A percentile compares a stretch with the other conserved stretches of the same genome.
Conservation (phyloP, 306 rosid species). For the Macrotyloma uniflorum region DNA sequence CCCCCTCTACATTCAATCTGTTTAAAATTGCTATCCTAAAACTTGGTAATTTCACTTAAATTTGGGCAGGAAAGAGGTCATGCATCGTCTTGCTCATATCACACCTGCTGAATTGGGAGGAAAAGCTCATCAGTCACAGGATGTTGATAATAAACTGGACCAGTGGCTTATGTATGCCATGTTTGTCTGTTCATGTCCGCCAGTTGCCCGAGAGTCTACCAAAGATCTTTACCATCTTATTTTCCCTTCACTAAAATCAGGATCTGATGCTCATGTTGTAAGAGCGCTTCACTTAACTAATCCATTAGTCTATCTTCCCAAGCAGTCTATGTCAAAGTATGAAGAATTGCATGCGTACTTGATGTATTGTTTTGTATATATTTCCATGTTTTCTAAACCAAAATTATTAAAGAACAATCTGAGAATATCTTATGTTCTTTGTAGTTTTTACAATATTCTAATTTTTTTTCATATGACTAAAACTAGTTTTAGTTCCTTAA, state of each 20-base stretch:
- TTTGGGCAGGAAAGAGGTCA: slow-evolving; percentile 81
- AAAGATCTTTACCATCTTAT: slow-evolving; percentile 92
- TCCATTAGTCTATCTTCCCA: slow-evolving; percentile 24
- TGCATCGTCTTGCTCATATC: slow-evolving; percentile 92
- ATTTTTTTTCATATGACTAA: slow-evolving; percentile 16
- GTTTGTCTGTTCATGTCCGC: slow-evolving; percentile 96
- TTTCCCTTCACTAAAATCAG: slow-evolving; percentile 90
- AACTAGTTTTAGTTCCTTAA: slow-evolving; percentile 23
- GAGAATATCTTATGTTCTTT: slow-evolving; percentile 14
- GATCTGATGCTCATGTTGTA: slow-evolving; percentile 87
- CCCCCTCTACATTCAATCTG: background rate
- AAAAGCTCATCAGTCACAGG: slow-evolving; percentile 92
- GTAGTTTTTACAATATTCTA: background rate
- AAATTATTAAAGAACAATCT: slow-evolving; percentile 4
- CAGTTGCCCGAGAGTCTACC: slow-evolving; percentile 76
- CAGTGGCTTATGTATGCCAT: slow-evolving; percentile 99
- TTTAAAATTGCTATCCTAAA: slow-evolving; percentile 23
- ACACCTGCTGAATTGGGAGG: slow-evolving; percentile 97
- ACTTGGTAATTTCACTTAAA: slow-evolving; percentile 32
- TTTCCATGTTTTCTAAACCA: slow-evolving; percentile 9
- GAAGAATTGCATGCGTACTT: slow-evolving; percentile 24
- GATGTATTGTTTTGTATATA: slow-evolving; percentile 5
- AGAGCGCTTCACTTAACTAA: slow-evolving; percentile 47
- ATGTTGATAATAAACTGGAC: slow-evolving; percentile 91
- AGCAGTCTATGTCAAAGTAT: slow-evolving; percentile 26